Conservation (phyloP, 2,329 filamentous ascomycete genomes). For the Plectosphaerella cucumerina region DNA sequence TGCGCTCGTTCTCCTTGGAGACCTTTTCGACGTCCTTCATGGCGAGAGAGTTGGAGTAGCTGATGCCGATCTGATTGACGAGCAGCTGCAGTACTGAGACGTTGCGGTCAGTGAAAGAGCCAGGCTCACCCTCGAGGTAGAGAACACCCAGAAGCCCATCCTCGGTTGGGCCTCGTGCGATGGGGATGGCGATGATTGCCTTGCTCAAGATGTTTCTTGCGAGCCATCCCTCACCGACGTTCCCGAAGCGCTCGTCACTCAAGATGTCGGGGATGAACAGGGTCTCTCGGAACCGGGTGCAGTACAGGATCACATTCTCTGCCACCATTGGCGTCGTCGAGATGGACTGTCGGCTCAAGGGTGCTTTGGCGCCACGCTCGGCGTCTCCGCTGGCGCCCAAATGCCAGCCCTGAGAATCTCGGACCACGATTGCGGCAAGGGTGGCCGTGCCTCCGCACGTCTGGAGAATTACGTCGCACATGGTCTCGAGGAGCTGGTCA, state of each 20-base stretch:
- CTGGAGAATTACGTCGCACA: constrained; percentile 77
- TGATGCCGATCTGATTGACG: constrained; percentile 74
- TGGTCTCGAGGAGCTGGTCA: constrained; percentile 71
- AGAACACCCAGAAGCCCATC: constrained; percentile 60
- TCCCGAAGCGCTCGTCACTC: constrained; percentile 73
- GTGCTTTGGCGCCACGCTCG: constrained; percentile 52
- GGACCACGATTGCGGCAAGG: constrained; percentile 68
- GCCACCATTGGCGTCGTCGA: constrained; percentile 62
- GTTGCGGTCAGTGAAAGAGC: constrained; percentile 73
- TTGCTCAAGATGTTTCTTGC: constrained; percentile 65
- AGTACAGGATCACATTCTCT: constrained; percentile 73
- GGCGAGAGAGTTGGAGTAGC: constrained; percentile 63
- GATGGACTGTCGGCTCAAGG: not conserved
- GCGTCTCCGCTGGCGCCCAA: constrained; percentile 71
- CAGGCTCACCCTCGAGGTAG: constrained; percentile 71
- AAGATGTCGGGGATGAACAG: constrained; percentile 72
- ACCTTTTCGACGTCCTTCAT: constrained; percentile 73
- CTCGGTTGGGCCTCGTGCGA: constrained; percentile 66
- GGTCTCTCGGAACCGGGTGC: constrained; percentile 69
- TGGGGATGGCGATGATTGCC: constrained; percentile 76
- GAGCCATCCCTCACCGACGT: constrained; percentile 66
- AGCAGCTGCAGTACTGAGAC: constrained; percentile 64
- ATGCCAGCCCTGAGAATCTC: constrained; percentile 61
- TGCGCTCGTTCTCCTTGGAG: constrained; percentile 71
- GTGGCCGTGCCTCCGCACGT: constrained; percentile 69